phyloP scores from a whole-genome alignment of 192 early-diverging fungal genomes.

The Dimargaris cristalligena region DNA sequence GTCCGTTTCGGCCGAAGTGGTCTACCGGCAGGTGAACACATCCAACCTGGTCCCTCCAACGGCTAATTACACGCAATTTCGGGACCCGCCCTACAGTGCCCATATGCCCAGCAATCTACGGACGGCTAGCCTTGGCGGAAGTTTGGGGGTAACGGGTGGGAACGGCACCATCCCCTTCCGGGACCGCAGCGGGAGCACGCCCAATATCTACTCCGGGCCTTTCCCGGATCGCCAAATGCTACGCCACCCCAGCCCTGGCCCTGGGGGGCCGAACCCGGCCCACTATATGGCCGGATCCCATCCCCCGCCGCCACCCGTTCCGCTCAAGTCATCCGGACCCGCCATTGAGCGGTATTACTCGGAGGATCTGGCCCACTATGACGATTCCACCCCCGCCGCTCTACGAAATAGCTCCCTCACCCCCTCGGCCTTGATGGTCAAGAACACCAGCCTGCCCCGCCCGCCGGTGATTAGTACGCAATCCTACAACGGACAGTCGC shows the following conservation, averaged over 20 bases:
- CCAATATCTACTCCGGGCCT: constrained; percentile 4
- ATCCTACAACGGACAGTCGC: neutral
- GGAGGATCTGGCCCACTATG: neutral
- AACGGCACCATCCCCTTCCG: constrained; percentile 4
- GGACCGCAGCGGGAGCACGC: constrained; percentile 10
- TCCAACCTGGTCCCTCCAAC: neutral
- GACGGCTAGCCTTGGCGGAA: neutral
- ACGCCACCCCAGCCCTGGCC: neutral
- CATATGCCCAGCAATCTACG: neutral
- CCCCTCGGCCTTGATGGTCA: neutral
- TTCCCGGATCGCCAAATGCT: neutral
- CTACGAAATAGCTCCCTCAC: too few species aligned
- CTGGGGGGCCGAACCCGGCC: too few species aligned
- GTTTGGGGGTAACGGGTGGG: neutral
- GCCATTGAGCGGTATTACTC: neutral
- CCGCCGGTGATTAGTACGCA: neutral
- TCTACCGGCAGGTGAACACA: neutral
- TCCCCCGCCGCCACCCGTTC: neutral
- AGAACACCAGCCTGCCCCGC: neutral
- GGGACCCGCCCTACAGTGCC: neutral
- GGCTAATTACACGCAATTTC: neutral
- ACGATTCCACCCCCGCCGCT: neutral
- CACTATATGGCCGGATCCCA: too few species aligned
- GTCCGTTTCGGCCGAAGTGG: neutral
- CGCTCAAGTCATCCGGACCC: neutral